Evolutionary conservation across 257 asterid species (phyloP), one percentile per base, ranked within the genome.

Genomic region (Solanum phureja): DNA sequence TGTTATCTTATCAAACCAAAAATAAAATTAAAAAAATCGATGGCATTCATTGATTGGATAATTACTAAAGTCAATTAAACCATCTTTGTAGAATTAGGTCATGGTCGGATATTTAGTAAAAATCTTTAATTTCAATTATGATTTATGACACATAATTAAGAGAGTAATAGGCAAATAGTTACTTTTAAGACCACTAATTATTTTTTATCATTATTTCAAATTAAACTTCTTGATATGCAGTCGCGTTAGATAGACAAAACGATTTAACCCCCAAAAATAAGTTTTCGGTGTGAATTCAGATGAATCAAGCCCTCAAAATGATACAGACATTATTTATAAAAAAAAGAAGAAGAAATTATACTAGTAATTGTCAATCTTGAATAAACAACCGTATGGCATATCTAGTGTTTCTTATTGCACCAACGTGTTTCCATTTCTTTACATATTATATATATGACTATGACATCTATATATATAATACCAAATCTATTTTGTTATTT

Each of bases 201-300:
- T 31, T 52, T 52, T 1, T 52, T 2, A 52, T 2, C 8, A 52
- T 5, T 7, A 71, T 31, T 66, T 66, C 9, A 24, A 24, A 66
- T 24, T 27, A 9, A 3, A 11, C 18, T 66, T 66, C 4, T 60
- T 10, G 6, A 60, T 8, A 23, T 16, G 0, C 4, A 23, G 13
- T 60, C 3, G 1, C 3, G 0, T 60, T 60, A 3, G 13, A 60
- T 21, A 3, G 12, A 21, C 1, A 21, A 46, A 1, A 1, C 12
- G 27, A 0, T 60, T 60, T 60, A 23, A 0, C 13, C 11, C 0
- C 2, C 6, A 2, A 60, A 6, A 8, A n/a, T 23, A 23, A 3
- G 0, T 4, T 1, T 23, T 21, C 1, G 2, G 1, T 9, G 2
- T 2, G 0, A 60, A 23, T 60, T 60, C 1, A 21, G 1, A 60